Evolutionary conservation across 495 filamentous ascomycete genomes (phyloP), one percentile per base, ranked within the genome.

Genomic region (Neurospora sp.): DNA sequence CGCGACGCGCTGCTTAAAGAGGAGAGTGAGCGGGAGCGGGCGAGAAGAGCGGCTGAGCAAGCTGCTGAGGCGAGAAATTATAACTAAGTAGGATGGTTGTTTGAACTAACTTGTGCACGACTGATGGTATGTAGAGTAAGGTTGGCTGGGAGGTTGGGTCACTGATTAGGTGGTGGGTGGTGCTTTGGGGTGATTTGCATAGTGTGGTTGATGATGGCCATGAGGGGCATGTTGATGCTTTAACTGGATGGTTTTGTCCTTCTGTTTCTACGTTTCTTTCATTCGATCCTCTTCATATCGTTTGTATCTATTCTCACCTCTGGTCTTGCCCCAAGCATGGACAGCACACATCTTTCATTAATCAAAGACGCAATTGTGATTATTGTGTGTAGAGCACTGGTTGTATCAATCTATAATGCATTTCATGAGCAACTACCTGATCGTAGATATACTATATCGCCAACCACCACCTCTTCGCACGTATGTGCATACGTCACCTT

Each of bases 1-100:
- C 83, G 88, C 45, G 79, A 82, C 4, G 88, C 90, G 71, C 90
- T 88, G 4, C 81, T 92, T 45, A 83, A 83, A 45, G 84, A 88
- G 71, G 84, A 83, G 9, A 90, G 89, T 81, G 82, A 80, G 70
- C 83, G 84, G 36, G 89, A 92, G 79, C 81, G 86, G 73, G 82
- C 84, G 38, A 83, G 84, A 42, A 82, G 91, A 71, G 88, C 91
- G 72, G 83, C 87, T 15, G 90, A 92, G 79, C 81, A 79, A 54
- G 85, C 77, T 11, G 83, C 83, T 8, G 79, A 86, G 59, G 82
- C 84, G 31, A 81, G 88, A 71, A 83, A 75, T 70, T 88, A 90
- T 78, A 82, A 88, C 43, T 92, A 31, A 76, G 36, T 45, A 3
- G 28, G 9, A 15, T 24, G 45, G 2, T 54, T 54, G 21, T 24